Percentiles rank a stretch among this genome's conserved stretches.
Evolutionary conservation across 495 filamentous ascomycete genomes (phyloP).

Genomic region (Sordaria brevicollis): DNA sequence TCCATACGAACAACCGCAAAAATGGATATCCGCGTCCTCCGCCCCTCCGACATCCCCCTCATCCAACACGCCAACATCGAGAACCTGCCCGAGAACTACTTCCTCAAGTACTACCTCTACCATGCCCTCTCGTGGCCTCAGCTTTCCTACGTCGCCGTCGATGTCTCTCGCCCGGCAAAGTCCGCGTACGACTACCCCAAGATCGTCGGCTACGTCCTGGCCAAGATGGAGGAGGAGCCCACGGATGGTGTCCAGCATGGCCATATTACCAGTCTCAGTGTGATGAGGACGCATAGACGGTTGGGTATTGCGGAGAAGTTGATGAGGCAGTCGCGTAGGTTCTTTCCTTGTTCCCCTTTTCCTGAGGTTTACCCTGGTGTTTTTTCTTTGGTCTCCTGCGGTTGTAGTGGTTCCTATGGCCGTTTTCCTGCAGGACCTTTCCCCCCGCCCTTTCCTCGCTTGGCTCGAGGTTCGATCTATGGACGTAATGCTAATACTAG

Average conservation of each 20-base stretch:
- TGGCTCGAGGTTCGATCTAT: not conserved
- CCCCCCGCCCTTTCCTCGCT: not conserved
- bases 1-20: not conserved
- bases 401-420: no score
- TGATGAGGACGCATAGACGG: slow-evolving; percentile 90
- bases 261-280: slow-evolving; percentile 89
- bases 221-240: slow-evolving; percentile 99
- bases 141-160: slow-evolving; percentile 90
- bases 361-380: not conserved
- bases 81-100: slow-evolving; percentile 99
- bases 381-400: no score
- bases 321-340: slow-evolving; percentile 91
- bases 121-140: slow-evolving; percentile 97
- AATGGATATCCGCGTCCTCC: slow-evolving; percentile 75
- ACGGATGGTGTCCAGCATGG: slow-evolving; percentile 84
- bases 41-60: slow-evolving; percentile 73
- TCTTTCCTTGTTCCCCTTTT: not conserved
- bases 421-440: no score
- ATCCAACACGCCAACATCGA: slow-evolving; percentile 98
- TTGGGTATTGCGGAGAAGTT: slow-evolving; percentile 91
- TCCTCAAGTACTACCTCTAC: slow-evolving; percentile 99
- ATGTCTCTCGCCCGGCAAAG: slow-evolving; percentile 65
- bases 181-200: slow-evolving; percentile 83
- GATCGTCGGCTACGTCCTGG: slow-evolving; percentile 97
- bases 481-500: not conserved